Base-by-base conservation (phyloP, 2,329 filamentous ascomycete species). In the Penicillium sp. region DNA sequence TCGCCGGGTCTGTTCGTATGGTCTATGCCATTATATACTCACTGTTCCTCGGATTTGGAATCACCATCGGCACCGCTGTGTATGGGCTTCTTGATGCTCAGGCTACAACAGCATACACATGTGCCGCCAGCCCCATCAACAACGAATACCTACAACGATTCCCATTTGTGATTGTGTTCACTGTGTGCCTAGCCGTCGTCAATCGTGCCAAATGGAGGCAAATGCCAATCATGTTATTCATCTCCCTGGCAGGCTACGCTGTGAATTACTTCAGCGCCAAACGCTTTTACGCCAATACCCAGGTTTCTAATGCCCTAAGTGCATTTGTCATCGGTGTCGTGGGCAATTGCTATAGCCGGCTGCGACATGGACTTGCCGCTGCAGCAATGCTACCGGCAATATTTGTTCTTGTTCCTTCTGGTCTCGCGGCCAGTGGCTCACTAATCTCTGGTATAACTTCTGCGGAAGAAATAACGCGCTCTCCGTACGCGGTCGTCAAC, bases 351-450 rank as follows among this genome's bases (percentile, higher is more conserved):
- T 93, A 94, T 75, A 88, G 87, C 13, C 83, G 90, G 2, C 64
- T 81, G 34, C 72, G 88, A 11, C 91, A 92, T 69, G 89, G 89
- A 1, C 83, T 96, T 2, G 92, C 92, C 0, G 91, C 91, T 0
- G 90, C 91, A 0, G 88, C 90, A 1, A 90, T 96, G 80, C 77
- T 96, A 9, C 92, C 92, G 0, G 92, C 89, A 5, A 95, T 96
- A 59, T 95, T 95, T 59, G 83, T 86, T 2, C 82, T 86, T 55
- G 84, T 87, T 0, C 84, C 84, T 0, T 82, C 79, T 2, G 84
- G 84, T 1, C 73, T 87, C 2, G 81, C 83, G 2, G 82, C 84
- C 0, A 78, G 77, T 49, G 84, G 84, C 1, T 80, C 77, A 4
- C 67, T 87, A 16, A 78, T 87, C 1, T 76, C 78, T 0, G 84